Percentiles rank a stretch among this genome's conserved stretches.
Conservation (phyloP, 2,329 filamentous ascomycete species). For the Mollisia scopiformis region DNA sequence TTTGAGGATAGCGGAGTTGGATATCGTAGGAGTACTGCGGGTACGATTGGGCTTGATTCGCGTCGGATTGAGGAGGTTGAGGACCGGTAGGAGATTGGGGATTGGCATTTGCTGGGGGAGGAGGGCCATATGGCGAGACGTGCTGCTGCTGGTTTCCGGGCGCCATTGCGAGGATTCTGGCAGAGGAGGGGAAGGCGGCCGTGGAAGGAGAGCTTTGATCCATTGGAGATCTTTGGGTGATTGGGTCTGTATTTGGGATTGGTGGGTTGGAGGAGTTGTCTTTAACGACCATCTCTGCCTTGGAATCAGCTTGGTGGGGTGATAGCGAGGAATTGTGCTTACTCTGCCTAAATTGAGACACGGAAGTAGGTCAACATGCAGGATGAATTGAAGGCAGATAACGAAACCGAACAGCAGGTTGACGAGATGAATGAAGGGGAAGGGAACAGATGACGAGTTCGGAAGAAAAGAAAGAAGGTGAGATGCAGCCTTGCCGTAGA, state of each 20-base stretch:
- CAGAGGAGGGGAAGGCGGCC: neutral
- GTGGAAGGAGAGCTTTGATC: neutral
- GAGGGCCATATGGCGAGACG: slow-evolving; percentile 20
- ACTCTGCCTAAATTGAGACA: slow-evolving; percentile 21
- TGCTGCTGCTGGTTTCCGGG: slow-evolving; percentile 15
- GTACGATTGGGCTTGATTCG: slow-evolving; percentile 22
- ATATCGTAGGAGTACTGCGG: slow-evolving; percentile 31
- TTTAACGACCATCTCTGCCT: slow-evolving; percentile 20
- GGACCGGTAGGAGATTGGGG: neutral
- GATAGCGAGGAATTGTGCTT: slow-evolving; percentile 21
- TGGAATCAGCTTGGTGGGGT: slow-evolving; percentile 21
- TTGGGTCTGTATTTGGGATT: neutral
- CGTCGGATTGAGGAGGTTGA: slow-evolving; percentile 16
- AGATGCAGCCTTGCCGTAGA: slow-evolving; percentile 15
- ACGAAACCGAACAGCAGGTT: neutral
- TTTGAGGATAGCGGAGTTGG: slow-evolving; percentile 28
- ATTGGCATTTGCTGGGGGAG: slow-evolving; percentile 2
- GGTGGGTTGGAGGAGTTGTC: slow-evolving; percentile 13
- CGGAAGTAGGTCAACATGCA: neutral
- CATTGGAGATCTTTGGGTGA: neutral
- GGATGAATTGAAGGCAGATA: neutral
- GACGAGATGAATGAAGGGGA: neutral
- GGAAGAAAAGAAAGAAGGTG: neutral
- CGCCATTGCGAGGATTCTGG: neutral
- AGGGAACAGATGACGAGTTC: neutral